These are phyloP conservation scores for Arthrobotrys musiformis DNA, from an alignment of 2,329 filamentous ascomycete genomes.

Conservation along the genomic window DNA sequence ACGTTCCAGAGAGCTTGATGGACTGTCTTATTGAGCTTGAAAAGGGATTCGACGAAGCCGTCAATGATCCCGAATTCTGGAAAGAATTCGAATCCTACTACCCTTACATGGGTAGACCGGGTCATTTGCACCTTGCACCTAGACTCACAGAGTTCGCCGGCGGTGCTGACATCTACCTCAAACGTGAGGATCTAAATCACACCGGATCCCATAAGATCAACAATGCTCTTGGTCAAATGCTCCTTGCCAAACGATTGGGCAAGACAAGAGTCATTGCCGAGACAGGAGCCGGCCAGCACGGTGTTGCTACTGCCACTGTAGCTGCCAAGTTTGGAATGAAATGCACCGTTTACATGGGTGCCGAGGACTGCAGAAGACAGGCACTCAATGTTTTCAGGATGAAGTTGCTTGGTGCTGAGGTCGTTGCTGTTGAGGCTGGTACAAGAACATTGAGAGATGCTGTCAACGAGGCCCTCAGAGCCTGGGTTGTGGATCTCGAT, in stretches of 20 bases:
- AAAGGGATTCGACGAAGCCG: conserved; percentile 86
- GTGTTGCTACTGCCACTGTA: conserved; percentile 95
- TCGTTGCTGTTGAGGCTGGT: conserved; percentile 91
- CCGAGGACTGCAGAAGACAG: conserved; percentile 94
- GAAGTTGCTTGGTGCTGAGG: conserved; percentile 91
- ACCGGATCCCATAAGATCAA: conserved; percentile 99
- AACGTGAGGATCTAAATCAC: conserved; percentile 97
- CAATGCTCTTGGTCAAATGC: conserved; percentile 92
- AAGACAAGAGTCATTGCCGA: conserved; percentile 98
- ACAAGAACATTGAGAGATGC: conserved; percentile 69
- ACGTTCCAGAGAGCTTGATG: conserved; percentile 97
- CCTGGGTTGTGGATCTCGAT: conserved; percentile 91
- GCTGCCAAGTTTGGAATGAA: conserved; percentile 99
- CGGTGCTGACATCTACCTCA: conserved; percentile 96
- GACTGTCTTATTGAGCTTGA: conserved; percentile 93
- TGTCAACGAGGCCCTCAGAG: conserved; percentile 73
- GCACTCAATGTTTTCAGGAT: conserved; percentile 98
- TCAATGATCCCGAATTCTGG: conserved; percentile 92
- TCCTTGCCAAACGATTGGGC: conserved; percentile 84
- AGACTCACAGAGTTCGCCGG: conserved; percentile 88
- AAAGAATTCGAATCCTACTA: conserved; percentile 96
- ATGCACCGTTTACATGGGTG: conserved; percentile 98
- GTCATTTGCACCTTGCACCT: conserved; percentile 87
- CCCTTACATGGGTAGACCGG: conserved; percentile 94
- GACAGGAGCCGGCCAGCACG: conserved; percentile 96